Evolutionary conservation across 768 basidiomycete species (phyloP), one percentile per base, ranked within the genome.

Genomic region (Pleurotus citrinopileatus): DNA sequence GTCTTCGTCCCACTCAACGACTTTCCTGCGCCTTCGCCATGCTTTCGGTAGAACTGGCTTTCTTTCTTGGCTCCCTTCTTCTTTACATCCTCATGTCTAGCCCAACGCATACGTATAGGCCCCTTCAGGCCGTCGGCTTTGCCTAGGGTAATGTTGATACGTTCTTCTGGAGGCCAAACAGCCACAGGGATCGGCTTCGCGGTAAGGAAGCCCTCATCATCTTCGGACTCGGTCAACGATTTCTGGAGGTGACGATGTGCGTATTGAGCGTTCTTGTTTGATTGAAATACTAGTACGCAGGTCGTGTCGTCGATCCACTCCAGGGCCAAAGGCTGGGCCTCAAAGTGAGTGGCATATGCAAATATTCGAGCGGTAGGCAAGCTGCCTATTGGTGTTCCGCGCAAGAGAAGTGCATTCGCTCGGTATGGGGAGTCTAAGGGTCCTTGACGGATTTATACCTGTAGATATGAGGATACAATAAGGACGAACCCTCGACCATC

Each of bases 281-380:
- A 76, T 5, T 77, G 69, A 63, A 91, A 94, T 38, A 94, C 86
- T 47, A 93, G 73, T 3, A 94, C 78, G 60, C 89, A 92, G 22
- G 87, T 91, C 20, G 73, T 85, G 69, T 94, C 91, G 65, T 91
- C 84, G 17, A 94, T 78, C 91, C 91, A 94, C 70, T 94, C 91
- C 6, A 94, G 71, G 6, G 79, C 91, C 57, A 90, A 77, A 0
- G 91, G 91, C 17, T 79, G 74, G 0, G 83, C 76, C 43, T 88
- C 86, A 61, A 89, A 91, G 60, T 92, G 86, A 1, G 83, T 87
- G 27, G 85, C 84, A 60, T 93, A 94, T 0, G 86, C 90, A 63
- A 93, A 93, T 51, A 94, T 76, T 34, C 87, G 80, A 2, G 81
- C 74, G 2, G 91, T 94, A 20, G 89, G 82, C 7, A 94, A 78